Conservation (phyloP, 2,329 filamentous ascomycete species). For the Penicillium thymicola region DNA sequence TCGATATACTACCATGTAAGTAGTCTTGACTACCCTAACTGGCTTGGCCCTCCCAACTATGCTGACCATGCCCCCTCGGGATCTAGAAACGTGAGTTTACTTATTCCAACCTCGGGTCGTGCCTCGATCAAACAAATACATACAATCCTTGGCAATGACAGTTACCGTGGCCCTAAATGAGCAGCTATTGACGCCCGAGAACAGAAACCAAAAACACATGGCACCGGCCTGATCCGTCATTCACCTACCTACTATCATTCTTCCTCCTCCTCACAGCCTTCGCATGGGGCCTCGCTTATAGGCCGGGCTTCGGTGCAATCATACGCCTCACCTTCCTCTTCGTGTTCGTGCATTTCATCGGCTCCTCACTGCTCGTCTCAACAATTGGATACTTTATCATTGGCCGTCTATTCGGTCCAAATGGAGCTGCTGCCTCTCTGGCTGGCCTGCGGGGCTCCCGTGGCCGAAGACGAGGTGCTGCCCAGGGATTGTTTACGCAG, state of each 20-base stretch:
- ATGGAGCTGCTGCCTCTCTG: slow-evolving; percentile 44
- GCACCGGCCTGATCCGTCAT: slow-evolving; percentile 66
- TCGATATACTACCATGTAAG: slow-evolving; percentile 68
- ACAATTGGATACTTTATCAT: slow-evolving; percentile 64
- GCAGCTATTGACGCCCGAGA: slow-evolving; percentile 9
- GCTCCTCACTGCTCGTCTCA: slow-evolving; percentile 57
- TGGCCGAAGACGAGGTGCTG: slow-evolving; percentile 48
- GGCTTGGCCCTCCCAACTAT: slow-evolving; percentile 1
- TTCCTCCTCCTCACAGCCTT: slow-evolving; percentile 58
- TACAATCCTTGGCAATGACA: background rate
- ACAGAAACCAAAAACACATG: slow-evolving; percentile 68
- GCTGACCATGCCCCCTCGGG: slow-evolving; percentile 2
- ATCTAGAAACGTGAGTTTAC: slow-evolving; percentile 41
- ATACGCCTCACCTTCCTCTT: slow-evolving; percentile 49
- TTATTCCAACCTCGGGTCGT: too few relatives aligned
- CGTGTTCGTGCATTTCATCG: slow-evolving; percentile 59
- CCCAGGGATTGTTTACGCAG: slow-evolving; percentile 58
- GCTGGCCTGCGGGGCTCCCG: slow-evolving; percentile 46
- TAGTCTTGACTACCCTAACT: slow-evolving; percentile 7
- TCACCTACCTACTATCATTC: slow-evolving; percentile 66
- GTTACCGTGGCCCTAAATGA: background rate
- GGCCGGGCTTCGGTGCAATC: slow-evolving; percentile 47
- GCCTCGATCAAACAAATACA: background rate
- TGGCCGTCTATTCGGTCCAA: slow-evolving; percentile 59
- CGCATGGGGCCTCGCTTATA: slow-evolving; percentile 58